Evolutionary conservation across 148 eudicot species (phyloP).

Genomic region (Drosera capensis): DNA sequence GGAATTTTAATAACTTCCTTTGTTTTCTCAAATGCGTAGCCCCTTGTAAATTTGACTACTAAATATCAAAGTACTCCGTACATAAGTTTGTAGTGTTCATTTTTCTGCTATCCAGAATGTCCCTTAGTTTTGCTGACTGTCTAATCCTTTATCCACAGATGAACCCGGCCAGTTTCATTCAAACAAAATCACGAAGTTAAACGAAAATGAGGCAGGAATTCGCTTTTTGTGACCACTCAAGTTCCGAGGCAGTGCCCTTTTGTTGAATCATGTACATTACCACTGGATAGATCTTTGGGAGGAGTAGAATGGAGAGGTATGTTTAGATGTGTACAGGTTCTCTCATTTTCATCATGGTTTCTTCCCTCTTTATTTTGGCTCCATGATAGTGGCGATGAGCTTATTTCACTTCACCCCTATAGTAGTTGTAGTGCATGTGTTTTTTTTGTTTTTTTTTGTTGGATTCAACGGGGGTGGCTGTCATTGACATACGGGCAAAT

Average conservation of each 20-base stretch:
- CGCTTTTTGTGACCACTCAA: too few species aligned
- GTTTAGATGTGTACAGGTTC: conserved; percentile 3
- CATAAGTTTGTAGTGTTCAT: too few species aligned
- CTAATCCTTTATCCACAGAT: too few species aligned
- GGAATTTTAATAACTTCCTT: too few species aligned
- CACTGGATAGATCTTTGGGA: conserved; percentile 1
- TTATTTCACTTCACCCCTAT: neutral
- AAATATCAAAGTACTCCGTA: too few species aligned
- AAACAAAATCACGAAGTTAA: too few species aligned
- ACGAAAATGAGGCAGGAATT: too few species aligned
- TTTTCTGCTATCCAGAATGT: too few species aligned
- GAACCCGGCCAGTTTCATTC: too few species aligned
- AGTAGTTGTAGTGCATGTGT: neutral
- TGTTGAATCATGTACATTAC: neutral
- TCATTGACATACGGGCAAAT: neutral
- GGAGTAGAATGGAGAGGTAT: conserved; percentile 1
- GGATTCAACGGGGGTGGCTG: neutral
- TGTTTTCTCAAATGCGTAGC: too few species aligned
- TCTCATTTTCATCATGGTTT: neutral
- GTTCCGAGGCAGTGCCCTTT: neutral
- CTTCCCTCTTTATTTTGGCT: neutral
- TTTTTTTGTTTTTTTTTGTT: neutral
- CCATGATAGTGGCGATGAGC: neutral
- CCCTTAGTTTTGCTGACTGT: too few species aligned
- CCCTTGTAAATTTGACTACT: too few species aligned